A percentile compares a stretch with the other conserved stretches of the same genome.
phyloP scores from a whole-genome alignment of 257 asterid species.

The Cordia subcordata region DNA sequence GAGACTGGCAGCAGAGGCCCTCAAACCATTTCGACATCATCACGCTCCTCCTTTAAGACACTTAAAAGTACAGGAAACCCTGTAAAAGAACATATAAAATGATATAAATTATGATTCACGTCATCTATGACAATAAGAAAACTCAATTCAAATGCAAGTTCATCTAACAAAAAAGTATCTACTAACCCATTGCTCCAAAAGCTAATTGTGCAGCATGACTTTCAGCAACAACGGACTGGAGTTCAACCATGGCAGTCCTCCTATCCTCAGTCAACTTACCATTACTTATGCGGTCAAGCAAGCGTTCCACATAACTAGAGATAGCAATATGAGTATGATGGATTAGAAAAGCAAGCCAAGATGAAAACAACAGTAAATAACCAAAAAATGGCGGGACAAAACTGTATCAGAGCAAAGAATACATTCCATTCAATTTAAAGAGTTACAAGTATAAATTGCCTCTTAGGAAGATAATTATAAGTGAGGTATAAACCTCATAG shows the following conservation, averaged over 20 bases:
- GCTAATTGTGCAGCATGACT: slow-evolving; percentile 84
- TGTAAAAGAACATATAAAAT: slow-evolving; percentile 31
- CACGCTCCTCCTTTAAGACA: slow-evolving; percentile 91
- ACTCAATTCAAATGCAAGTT: not conserved
- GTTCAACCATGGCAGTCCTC: slow-evolving; percentile 82
- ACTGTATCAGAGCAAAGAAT: not conserved
- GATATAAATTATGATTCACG: slow-evolving; percentile 8
- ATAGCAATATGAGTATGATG: slow-evolving; percentile 12
- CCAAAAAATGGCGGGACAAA: not conserved
- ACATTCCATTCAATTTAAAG: not conserved
- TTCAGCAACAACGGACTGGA: slow-evolving; percentile 84
- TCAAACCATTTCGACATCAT: slow-evolving; percentile 90
- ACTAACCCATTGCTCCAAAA: slow-evolving; percentile 96
- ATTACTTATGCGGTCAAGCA: slow-evolving; percentile 92
- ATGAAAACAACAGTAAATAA: not conserved
- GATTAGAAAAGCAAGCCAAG: not conserved
- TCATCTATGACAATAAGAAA: not conserved
- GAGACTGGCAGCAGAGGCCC: slow-evolving; percentile 16
- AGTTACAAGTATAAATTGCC: not conserved
- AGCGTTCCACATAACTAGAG: slow-evolving; percentile 82
- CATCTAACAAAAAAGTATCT: slow-evolving; percentile 17
- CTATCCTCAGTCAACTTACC: slow-evolving; percentile 88
- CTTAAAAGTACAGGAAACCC: slow-evolving; percentile 83
- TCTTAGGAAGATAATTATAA: too few species aligned
- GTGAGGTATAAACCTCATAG: too few species aligned